Evolutionary conservation across 139 green algal species (phyloP), one percentile per base, ranked within the genome.

Genomic region (Chlorella vulgaris): DNA sequence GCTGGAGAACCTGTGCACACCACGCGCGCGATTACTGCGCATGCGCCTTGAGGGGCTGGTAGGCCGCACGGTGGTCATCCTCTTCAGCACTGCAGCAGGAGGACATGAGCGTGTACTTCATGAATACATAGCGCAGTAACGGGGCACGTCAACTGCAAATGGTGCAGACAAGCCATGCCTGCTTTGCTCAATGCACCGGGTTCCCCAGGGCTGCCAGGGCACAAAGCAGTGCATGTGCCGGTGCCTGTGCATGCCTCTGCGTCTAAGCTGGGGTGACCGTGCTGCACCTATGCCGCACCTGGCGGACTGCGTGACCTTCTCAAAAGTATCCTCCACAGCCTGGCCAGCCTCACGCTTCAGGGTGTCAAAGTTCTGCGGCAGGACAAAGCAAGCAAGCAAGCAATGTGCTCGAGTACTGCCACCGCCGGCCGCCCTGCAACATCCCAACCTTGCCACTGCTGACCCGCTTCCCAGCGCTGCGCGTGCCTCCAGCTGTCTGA

Each of bases 11-110:
- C n/a, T n/a, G n/a, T n/a, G n/a, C n/a, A n/a, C n/a, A n/a, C n/a
- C n/a, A n/a, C n/a, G n/a, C n/a, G n/a, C n/a, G n/a, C n/a, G n/a
- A n/a, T 83, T 28, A 83, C 47, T 53, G 36, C 26, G 77, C 77
- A 26, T 83, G 77, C 0, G 77, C 35, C 65, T 83, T 83, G 15
- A 83, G 47, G 50, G 77, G 77, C 77, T 83, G 77, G 50, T 83
- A 83, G 60, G 58, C 6, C 1, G 58, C 19, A 3, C 35, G 24
- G 55, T 69, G 33, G 2, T 63, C 62, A 43, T 76, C 65, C 50
- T 76, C 77, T 33, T 60, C 33, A 7, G 24, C 24, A 10, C 18
- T 38, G 13, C 19, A 38, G 39, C 15, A 35, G 40, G 35, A 38
- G 39, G 4, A 61, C n/a, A 40, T 28, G 65, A 15, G 36, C 7